phyloP scores from a whole-genome alignment of 106 monocot genomes.

The Triglochin maritima region DNA sequence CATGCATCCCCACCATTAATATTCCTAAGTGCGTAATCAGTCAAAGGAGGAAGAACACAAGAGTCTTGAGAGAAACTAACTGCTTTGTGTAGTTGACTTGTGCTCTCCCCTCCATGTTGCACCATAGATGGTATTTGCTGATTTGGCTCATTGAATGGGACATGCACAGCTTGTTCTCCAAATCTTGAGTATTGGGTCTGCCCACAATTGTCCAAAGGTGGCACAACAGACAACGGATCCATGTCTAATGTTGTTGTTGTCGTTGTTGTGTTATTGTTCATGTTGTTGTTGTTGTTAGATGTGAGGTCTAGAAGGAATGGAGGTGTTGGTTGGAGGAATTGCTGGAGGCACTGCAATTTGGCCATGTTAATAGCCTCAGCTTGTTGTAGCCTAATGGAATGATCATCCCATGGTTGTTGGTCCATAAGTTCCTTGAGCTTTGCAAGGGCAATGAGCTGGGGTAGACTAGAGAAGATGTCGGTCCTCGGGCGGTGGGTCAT shows the following conservation, averaged over 20 bases:
- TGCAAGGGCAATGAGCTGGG: conserved; percentile 64
- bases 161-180: neutral
- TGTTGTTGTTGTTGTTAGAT: neutral
- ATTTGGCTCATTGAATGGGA: neutral
- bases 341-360: conserved; percentile 59
- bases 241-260: conserved; percentile 4
- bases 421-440: conserved; percentile 39
- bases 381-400: conserved; percentile 28
- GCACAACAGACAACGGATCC: neutral
- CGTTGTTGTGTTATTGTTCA: neutral
- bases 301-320: neutral
- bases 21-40: too few species aligned
- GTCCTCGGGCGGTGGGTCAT: conserved; percentile 85
- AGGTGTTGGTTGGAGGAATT: conserved; percentile 34
- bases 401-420: conserved; percentile 33
- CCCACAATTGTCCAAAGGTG: neutral
- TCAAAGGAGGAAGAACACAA: too few species aligned
- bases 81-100: too few species aligned
- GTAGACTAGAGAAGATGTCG: conserved; percentile 51
- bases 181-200: neutral
- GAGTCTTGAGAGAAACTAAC: too few species aligned
- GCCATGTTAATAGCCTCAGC: conserved; percentile 40
- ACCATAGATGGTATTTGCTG: too few species aligned
- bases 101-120: too few species aligned
- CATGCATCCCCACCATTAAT: too few species aligned